A percentile compares a stretch with the other conserved stretches of the same genome.
phyloP scores from a whole-genome alignment of 2,329 filamentous ascomycete genomes.

The Xylogone sp. region DNA sequence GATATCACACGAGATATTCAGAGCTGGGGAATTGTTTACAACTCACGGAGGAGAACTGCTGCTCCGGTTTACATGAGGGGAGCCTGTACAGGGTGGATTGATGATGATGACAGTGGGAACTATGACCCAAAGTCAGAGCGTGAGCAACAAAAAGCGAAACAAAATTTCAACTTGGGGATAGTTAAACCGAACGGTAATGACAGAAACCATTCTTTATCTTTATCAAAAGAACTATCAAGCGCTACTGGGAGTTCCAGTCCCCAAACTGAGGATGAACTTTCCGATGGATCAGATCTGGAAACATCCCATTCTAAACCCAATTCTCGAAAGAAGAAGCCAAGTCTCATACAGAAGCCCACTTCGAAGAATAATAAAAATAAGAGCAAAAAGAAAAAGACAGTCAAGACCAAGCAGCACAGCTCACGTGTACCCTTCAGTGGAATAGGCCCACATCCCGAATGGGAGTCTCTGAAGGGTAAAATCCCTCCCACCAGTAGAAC shows the following conservation, averaged over 20 bases:
- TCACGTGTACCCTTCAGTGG: neutral
- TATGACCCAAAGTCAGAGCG: conserved; percentile 19
- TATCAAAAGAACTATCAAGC: neutral
- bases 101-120: conserved; percentile 23
- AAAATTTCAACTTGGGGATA: neutral
- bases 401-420: no score
- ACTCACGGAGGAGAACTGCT: conserved; percentile 12
- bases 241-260: neutral
- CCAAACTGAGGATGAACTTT: neutral
- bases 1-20: neutral
- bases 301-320: no score
- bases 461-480: neutral
- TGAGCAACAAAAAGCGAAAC: neutral
- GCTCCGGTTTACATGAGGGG: conserved; percentile 8
- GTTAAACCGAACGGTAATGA: neutral
- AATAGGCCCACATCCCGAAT: neutral
- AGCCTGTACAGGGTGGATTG: conserved; percentile 13
- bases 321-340: no score
- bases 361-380: neutral
- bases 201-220: neutral
- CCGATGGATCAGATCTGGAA: neutral
- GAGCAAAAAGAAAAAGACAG: neutral
- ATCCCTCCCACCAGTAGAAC: neutral
- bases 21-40: conserved; percentile 10
- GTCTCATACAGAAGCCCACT: neutral